Evolutionary conservation across 495 filamentous ascomycete genomes (phyloP).

Genomic region (Lasiosphaeris hirsuta): DNA sequence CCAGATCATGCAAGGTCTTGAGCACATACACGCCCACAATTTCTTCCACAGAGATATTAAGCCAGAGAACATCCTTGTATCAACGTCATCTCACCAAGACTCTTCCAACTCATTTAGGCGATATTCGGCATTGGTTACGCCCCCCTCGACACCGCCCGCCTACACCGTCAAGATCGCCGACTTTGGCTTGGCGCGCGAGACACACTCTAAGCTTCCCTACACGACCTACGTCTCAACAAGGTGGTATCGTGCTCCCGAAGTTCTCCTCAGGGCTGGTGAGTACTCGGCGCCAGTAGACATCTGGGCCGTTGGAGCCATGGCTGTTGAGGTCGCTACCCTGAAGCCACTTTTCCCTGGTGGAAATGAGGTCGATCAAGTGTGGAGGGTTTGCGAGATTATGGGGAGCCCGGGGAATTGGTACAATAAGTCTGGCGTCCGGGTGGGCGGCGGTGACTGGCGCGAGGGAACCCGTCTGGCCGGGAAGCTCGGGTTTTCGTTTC

Average conservation of each 20-base stretch:
- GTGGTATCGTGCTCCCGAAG: slow-evolving; percentile 98
- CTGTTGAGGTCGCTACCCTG: slow-evolving; percentile 94
- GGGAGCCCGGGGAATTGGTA: slow-evolving; percentile 98
- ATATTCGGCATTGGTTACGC: slow-evolving; percentile 91
- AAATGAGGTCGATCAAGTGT: slow-evolving; percentile 98
- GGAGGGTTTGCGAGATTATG: slow-evolving; percentile 99
- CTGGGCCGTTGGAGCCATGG: slow-evolving; percentile 99
- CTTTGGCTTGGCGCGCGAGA: slow-evolving; percentile 97
- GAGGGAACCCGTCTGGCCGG: slow-evolving; percentile 89
- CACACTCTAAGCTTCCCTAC: slow-evolving; percentile 91
- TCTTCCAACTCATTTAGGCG: slow-evolving; percentile 74
- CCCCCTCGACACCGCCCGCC: slow-evolving; percentile 85
- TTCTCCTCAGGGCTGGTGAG: slow-evolving; percentile 88
- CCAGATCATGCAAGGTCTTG: slow-evolving; percentile 92
- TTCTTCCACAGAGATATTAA: slow-evolving; percentile 99
- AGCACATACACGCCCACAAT: slow-evolving; percentile 93
- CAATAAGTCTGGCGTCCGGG: slow-evolving; percentile 77
- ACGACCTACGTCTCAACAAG: slow-evolving; percentile 98
- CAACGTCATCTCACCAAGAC: slow-evolving; percentile 81
- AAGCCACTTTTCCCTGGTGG: slow-evolving; percentile 97
- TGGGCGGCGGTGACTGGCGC: slow-evolving; percentile 97
- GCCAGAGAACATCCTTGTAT: slow-evolving; percentile 97
- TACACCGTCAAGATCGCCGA: slow-evolving; percentile 99
- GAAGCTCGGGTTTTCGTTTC: slow-evolving; percentile 97
- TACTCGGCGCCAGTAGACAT: slow-evolving; percentile 99